phyloP scores from a whole-genome alignment of 257 asterid species.

The Ilex aquifolium region DNA sequence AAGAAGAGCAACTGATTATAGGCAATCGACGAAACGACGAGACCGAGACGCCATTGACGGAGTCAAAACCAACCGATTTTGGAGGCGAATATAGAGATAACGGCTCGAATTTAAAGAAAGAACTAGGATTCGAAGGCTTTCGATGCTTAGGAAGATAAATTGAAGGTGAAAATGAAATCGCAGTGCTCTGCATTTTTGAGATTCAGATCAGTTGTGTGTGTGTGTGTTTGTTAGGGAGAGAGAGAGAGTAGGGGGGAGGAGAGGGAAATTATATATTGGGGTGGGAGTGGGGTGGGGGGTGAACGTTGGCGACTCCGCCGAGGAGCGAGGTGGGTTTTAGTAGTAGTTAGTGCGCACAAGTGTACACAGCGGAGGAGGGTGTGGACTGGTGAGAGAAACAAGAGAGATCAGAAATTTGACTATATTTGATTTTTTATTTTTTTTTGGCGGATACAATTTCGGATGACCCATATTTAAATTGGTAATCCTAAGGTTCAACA shows the following conservation, averaged over 20 bases:
- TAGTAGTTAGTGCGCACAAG: slow-evolving; percentile 1
- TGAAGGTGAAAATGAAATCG: slow-evolving; percentile 47
- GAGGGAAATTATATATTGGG: neutral
- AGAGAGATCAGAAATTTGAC: no score
- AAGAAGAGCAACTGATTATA: slow-evolving; percentile 34
- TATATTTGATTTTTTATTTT: no score
- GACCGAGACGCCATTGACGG: slow-evolving; percentile 3
- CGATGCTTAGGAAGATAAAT: slow-evolving; percentile 28
- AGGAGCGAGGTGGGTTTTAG: slow-evolving; percentile 2
- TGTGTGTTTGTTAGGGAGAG: neutral
- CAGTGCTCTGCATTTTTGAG: slow-evolving; percentile 59
- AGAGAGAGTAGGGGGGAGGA: neutral
- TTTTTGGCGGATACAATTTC: no score
- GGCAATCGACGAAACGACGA: slow-evolving; percentile 10
- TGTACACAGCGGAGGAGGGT: neutral
- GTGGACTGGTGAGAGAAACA: slow-evolving; percentile 1
- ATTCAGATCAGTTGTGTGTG: neutral
- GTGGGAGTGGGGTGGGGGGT: neutral
- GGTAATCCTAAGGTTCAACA: no score
- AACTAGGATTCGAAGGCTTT: slow-evolving; percentile 22
- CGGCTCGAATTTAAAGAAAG: slow-evolving; percentile 17
- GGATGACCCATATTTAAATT: no score
- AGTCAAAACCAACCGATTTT: slow-evolving; percentile 14
- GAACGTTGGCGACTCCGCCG: slow-evolving; percentile 27
- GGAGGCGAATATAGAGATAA: slow-evolving; percentile 1